These are phyloP conservation scores for Coemansia asiatica DNA, from an alignment of 192 early-diverging fungal species.

Conservation along the genomic window DNA sequence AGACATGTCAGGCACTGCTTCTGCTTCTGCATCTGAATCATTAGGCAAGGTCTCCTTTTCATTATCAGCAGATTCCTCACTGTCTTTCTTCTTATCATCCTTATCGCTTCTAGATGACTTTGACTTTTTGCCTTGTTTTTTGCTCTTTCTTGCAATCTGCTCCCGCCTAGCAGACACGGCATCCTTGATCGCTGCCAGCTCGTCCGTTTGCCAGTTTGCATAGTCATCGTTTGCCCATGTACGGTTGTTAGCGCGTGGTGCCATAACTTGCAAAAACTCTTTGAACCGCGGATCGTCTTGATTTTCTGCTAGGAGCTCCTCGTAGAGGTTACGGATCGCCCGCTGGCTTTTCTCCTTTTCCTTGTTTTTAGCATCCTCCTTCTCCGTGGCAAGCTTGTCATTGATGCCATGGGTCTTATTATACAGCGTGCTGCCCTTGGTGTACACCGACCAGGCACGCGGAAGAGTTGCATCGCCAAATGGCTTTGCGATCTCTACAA, in stretches of 20 bases:
- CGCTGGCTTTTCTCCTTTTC: conserved; percentile 46
- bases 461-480: conserved; percentile 81
- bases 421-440: conserved; percentile 80
- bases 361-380: conserved; percentile 20
- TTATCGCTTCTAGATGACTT: background rate
- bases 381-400: conserved; percentile 13
- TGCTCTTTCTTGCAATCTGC: conserved; percentile 37
- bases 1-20: background rate
- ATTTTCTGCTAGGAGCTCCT: conserved; percentile 54
- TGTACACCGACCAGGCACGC: conserved; percentile 89
- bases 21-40: conserved; percentile 4
- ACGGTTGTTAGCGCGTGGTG: conserved; percentile 69
- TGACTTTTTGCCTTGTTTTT: conserved; percentile 49
- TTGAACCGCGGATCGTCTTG: conserved; percentile 79
- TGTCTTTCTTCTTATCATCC: conserved; percentile 1
- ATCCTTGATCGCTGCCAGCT: conserved; percentile 34
- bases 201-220: conserved; percentile 36
- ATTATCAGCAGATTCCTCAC: conserved; percentile 48
- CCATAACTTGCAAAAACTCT: conserved; percentile 90
- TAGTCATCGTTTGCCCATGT: conserved; percentile 95
- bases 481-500: conserved; percentile 84
- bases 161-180: conserved; percentile 43
- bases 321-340: conserved; percentile 38
- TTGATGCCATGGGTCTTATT: conserved; percentile 41
- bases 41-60: conserved; percentile 8